phyloP scores from a whole-genome alignment of 306 rosid genomes.

The Arachis stenosperma region DNA sequence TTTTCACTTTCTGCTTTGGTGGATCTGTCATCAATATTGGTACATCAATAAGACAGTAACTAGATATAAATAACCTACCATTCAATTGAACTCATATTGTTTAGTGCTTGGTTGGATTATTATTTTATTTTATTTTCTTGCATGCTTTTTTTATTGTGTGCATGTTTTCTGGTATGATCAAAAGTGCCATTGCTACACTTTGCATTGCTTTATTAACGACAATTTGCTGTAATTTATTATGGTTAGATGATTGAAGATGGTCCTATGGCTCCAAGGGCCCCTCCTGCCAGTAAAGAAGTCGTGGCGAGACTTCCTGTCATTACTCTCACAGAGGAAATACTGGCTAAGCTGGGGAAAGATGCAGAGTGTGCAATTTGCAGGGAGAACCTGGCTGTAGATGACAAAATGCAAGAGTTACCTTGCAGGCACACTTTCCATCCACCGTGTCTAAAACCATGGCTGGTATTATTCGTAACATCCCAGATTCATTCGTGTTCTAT shows the following conservation, averaged over 20 bases:
- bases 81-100: conserved; percentile 5
- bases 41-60: conserved; percentile 9
- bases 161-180: conserved; percentile 5
- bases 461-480: conserved; percentile 55
- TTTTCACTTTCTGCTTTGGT: neutral
- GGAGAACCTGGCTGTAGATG: conserved; percentile 74
- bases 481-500: neutral
- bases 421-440: conserved; percentile 99
- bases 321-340: conserved; percentile 68
- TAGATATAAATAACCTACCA: conserved; percentile 16
- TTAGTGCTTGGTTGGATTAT: conserved; percentile 14
- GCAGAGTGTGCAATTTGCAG: conserved; percentile 89
- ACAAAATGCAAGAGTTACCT: conserved; percentile 93
- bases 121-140: conserved; percentile 20
- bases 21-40: conserved; percentile 7
- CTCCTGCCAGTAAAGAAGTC: conserved; percentile 95
- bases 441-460: conserved; percentile 95
- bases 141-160: conserved; percentile 18
- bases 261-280: conserved; percentile 63
- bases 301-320: conserved; percentile 87
- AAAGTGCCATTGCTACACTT: conserved; percentile 3
- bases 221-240: neutral
- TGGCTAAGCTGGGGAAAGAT: conserved; percentile 72
- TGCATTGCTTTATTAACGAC: conserved; percentile 17
- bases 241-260: conserved; percentile 57